Conservation (phyloP, 176 grass and related monocot genomes). For the Eremochloa ophiuroides region DNA sequence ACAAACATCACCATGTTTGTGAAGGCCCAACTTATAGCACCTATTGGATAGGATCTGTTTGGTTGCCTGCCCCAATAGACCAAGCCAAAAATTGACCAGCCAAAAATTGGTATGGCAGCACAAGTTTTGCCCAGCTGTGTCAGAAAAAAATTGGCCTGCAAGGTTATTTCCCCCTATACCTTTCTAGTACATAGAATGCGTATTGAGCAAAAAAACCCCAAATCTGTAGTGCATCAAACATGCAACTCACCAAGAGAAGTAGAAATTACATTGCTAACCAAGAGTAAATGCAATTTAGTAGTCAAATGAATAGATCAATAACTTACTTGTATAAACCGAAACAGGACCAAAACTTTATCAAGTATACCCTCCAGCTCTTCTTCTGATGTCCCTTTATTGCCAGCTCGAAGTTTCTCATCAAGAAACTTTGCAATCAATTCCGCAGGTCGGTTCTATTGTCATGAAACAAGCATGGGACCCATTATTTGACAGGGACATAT, state of each 20-base stretch:
- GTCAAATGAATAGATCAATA: slow-evolving; percentile 7
- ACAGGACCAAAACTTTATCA: slow-evolving; percentile 96
- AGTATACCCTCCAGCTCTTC: slow-evolving; percentile 98
- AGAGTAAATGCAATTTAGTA: not conserved
- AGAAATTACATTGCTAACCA: not conserved
- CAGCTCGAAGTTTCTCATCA: slow-evolving; percentile 97
- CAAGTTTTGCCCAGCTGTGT: not conserved
- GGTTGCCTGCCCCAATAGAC: not conserved
- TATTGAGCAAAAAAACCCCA: not conserved
- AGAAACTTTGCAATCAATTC: slow-evolving; percentile 99
- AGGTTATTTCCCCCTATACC: not conserved
- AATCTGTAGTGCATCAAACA: not conserved
- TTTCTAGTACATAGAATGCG: not conserved
- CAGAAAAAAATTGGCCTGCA: not conserved
- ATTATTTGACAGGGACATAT: not conserved
- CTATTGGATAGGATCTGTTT: not conserved
- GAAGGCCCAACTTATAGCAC: not conserved
- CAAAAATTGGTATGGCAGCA: not conserved
- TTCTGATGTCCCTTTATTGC: slow-evolving; percentile 99
- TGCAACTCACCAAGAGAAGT: not conserved
- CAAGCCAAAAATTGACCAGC: not conserved
- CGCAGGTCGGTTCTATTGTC: slow-evolving; percentile 87
- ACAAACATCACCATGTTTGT: not conserved
- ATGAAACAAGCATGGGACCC: slow-evolving; percentile 7
- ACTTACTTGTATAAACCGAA: slow-evolving; percentile 99